Base-by-base conservation (phyloP, 2,329 filamentous ascomycete species). In the Coleophoma crateriformis region DNA sequence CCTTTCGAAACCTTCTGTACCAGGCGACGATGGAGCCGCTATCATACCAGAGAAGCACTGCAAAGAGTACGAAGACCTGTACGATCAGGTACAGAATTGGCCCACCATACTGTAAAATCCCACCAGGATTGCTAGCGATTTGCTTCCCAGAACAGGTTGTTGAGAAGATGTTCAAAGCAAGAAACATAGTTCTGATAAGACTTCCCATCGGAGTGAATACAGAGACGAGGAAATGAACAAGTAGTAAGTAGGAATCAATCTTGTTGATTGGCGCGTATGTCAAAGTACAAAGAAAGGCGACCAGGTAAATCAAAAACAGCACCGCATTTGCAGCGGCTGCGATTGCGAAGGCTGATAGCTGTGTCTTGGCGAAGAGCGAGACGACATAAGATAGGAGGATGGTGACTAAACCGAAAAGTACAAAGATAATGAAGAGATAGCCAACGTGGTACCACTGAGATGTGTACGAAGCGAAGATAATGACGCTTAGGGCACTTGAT, bases 301-400 rank as follows among this genome's bases (percentile, higher is more conserved):
- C 81, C 53, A 90, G 73, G 63, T 90, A 90, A 13, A 84, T 64
- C 17, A 90, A 68, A 61, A 90, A 88, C 56, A 85, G 69, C 11
- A 87, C 71, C 7, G 85, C 86, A 67, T 95, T 89, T 14, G 82
- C 78, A 15, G 85, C 87, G 1, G 89, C 87, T 2, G 88, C 82
- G 64, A 92, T 87, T 0, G 90, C 91, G 64, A 94, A 96, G 0
- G 90, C 84, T 4, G 87, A 85, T 6, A 96, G 76, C 66, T 95
- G 90, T 33, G 86, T 90, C 45, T 78, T 81, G 33, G 85, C 81
- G 60, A 90, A 87, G 0, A 96, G 78, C 0, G 90, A 95, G 39
- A 95, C 77, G 35, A 92, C 73, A 66, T 96, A 96, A 2, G 86
- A 80, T 46, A 91, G 72, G 3, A 95, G 71, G 3, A 81, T 88